Conservation (phyloP, 331 rosid species). For the Pyracantha coccinea region DNA sequence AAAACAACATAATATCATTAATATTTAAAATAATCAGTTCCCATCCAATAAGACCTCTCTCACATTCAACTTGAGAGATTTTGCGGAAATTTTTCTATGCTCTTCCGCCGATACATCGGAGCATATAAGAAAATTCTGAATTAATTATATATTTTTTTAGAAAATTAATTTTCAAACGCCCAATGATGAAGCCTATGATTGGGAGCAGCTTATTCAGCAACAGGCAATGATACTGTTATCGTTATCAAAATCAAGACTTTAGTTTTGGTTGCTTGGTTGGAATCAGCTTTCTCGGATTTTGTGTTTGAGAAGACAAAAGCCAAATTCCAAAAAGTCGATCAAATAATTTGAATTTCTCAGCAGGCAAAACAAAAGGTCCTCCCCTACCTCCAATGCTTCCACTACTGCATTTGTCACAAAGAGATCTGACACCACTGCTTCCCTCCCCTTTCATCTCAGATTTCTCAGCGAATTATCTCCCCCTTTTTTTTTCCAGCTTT, state of each 20-base stretch:
- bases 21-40: too few relatives aligned
- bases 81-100: too few relatives aligned
- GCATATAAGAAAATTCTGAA: not conserved
- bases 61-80: not conserved
- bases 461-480: slow-evolving; percentile 33
- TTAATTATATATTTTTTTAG: too few relatives aligned
- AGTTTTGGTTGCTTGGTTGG: slow-evolving; percentile 22
- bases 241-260: not conserved
- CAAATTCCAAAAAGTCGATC: slow-evolving; percentile 38
- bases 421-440: slow-evolving; percentile 44
- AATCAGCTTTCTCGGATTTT: slow-evolving; percentile 44
- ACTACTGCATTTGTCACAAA: not conserved
- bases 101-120: too few relatives aligned
- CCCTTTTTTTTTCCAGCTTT: not conserved
- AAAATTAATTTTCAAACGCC: not conserved
- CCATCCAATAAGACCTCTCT: too few relatives aligned
- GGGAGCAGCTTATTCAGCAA: not conserved
- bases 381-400: not conserved
- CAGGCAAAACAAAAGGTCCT: not conserved
- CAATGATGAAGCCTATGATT: not conserved
- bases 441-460: slow-evolving; percentile 11
- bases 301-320: slow-evolving; percentile 66
- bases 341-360: not conserved
- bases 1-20: not conserved
- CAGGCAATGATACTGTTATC: not conserved